Base-by-base conservation (phyloP, 371 early-diverging fungal genomes). In the Lichtheimia corymbifera region DNA sequence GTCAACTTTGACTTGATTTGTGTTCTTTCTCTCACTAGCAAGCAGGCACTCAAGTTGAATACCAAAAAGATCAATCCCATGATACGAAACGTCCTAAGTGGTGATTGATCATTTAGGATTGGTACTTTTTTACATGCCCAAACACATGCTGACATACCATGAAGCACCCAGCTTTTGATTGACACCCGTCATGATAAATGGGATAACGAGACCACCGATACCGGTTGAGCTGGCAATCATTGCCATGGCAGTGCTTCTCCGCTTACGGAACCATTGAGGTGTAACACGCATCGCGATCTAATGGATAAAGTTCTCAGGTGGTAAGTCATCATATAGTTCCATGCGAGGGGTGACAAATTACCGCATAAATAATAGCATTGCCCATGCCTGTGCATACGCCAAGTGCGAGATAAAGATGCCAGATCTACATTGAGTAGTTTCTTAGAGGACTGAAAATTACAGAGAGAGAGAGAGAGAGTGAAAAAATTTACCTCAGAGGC, bases 391-490 rank as follows among this genome's bases (percentile, higher is more conserved):
- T 50, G 14, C 47, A 35, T 22, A 59, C 30, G 4, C 59, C 51
- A 9, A 50, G 49, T 15, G 59, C 30, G 22, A 59, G 59, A 50
- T 59, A 59, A 15, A 59, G 40, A 15, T 59, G 59, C 59, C 59
- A 59, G n/a, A 59, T 59, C 59, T 59, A 50, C 11, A 22, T 22
- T 22, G 2, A 22, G 9, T n/a, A 20, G 14, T 27, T 4, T 0
- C 35, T 35, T 35, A 35, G 35, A 6, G 35, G 11, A 9, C 2
- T 6, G 35, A 11, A 9, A 0, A 11, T 35, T 2, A 11, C 1
- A 2, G 9, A 35, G 0, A 35, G 6, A 2, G 11, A 35, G 22
- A 22, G 22, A 22, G 22, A 35, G 11, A 35, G 22, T 1, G 22
- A 22, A 2, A 35, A 35, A 35, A 35, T 15, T 35, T 60, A 60